Evolutionary conservation across 1,284 basidiomycete species (phyloP), one percentile per base, ranked within the genome.

Genomic region (Ceratobasidium sp.): DNA sequence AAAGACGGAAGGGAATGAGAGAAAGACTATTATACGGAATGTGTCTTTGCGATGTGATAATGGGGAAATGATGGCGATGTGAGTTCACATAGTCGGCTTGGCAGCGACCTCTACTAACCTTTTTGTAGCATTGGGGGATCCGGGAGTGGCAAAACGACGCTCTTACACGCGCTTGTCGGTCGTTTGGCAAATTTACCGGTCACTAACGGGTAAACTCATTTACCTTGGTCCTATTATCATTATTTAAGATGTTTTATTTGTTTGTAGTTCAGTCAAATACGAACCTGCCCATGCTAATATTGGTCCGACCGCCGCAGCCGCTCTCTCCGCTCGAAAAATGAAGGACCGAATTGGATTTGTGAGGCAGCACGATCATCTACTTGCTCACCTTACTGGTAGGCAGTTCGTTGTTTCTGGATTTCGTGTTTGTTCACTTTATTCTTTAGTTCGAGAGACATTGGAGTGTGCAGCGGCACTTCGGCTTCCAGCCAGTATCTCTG

Each of bases 361-460:
- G 15, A 76, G 79, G 33, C 80, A 81, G 79, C 82, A 85, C 67
- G 86, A 86, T 77, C 85, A 80, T 67, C 80, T 86, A n/a, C 82
- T 86, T 6, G 84, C 85, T 18, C 84, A 85, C 76, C 77, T 86
- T 46, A 86, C 86, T 10, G 85, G 85, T 85, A 71, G 67, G 83
- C 80, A 26, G 39, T 42, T n/a, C 1, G 33, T 69, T 55, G 28
- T 42, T 53, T 20, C 6, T 9, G 3, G 46, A 26, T 63, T 20
- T 58, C 53, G n/a, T 33, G n/a, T 39, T 26, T 44, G n/a, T n/a
- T 64, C 9, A 64, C 26, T 18, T 60, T 18, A 42, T 33, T 53
- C 12, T 4, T 9, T 58, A 85, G 88, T 89, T 1, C 84, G 88
- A n/a, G 89, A 89, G 81, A 90, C 89, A 0, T 82, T 90, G 6